Percentiles rank a stretch among this genome's conserved stretches.
phyloP scores from a whole-genome alignment of 768 basidiomycete genomes.

The Pholiota molesta region DNA sequence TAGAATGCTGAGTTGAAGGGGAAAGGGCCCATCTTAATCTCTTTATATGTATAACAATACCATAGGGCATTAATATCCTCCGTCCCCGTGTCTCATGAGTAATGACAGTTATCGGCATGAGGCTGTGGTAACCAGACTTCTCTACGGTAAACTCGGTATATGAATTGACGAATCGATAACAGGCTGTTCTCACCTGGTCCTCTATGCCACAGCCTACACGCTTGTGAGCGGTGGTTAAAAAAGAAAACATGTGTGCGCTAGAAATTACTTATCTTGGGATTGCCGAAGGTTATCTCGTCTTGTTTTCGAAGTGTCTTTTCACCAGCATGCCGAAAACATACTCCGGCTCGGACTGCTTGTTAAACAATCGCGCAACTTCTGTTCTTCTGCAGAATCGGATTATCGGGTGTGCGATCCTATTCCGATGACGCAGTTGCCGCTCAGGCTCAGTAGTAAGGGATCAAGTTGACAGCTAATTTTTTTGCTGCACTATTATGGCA shows the following conservation, averaged over 20 bases:
- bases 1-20: constrained; percentile 7
- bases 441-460: neutral
- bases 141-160: constrained; percentile 19
- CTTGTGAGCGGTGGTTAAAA: neutral
- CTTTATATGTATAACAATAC: constrained; percentile 16
- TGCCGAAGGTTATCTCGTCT: neutral
- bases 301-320: neutral
- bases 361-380: neutral
- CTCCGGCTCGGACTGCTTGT: neutral
- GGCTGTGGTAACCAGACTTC: constrained; percentile 13
- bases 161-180: constrained; percentile 12
- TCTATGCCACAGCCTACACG: neutral
- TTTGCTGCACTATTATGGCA: neutral
- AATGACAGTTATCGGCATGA: constrained; percentile 12
- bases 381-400: neutral
- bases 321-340: constrained; percentile 1
- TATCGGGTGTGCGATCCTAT: constrained; percentile 1
- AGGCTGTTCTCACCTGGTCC: constrained; percentile 11
- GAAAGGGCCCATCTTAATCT: constrained; percentile 4
- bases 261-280: neutral
- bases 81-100: constrained; percentile 15
- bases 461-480: neutral
- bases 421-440: neutral
- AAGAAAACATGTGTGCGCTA: neutral
- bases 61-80: constrained; percentile 14